phyloP scores from a whole-genome alignment of 2,329 filamentous ascomycete genomes.

The Pseudopithomyces maydicus region DNA sequence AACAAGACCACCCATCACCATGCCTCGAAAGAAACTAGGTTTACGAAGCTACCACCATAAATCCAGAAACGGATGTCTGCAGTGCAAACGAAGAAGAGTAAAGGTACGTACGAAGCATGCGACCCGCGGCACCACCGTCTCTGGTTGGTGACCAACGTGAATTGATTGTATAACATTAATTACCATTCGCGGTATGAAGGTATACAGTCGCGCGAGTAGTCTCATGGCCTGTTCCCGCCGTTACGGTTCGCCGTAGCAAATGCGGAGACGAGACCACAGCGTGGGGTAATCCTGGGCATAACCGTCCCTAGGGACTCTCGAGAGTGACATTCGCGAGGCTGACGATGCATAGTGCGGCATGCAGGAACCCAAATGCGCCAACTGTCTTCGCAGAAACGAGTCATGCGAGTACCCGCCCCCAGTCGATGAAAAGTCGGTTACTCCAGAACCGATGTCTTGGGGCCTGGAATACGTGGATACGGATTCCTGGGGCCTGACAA shows the following conservation, averaged over 20 bases:
- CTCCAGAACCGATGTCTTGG: neutral
- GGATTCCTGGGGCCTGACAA: neutral
- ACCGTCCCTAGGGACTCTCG: neutral
- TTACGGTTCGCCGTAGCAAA: neutral
- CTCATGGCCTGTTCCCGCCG: neutral
- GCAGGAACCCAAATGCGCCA: conserved; percentile 17
- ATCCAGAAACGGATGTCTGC: conserved; percentile 15
- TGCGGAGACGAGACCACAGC: neutral
- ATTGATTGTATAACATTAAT: neutral
- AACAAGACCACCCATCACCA: neutral
- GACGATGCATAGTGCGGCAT: conserved; percentile 14
- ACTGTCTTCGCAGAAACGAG: conserved; percentile 16
- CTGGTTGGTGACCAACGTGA: neutral
- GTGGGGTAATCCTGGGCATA: neutral
- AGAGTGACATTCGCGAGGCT: neutral
- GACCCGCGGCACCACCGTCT: neutral
- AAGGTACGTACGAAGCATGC: conserved; percentile 13
- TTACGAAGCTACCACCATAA: conserved; percentile 19
- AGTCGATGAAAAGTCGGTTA: neutral
- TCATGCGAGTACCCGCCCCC: conserved; percentile 15
- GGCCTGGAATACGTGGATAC: neutral
- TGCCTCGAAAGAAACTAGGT: conserved; percentile 17
- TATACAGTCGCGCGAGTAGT: neutral
- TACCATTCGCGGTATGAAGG: neutral
- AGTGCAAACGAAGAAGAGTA: conserved; percentile 20